Conservation (phyloP, 2,329 filamentous ascomycete genomes). For the Ophiostoma sp. region DNA sequence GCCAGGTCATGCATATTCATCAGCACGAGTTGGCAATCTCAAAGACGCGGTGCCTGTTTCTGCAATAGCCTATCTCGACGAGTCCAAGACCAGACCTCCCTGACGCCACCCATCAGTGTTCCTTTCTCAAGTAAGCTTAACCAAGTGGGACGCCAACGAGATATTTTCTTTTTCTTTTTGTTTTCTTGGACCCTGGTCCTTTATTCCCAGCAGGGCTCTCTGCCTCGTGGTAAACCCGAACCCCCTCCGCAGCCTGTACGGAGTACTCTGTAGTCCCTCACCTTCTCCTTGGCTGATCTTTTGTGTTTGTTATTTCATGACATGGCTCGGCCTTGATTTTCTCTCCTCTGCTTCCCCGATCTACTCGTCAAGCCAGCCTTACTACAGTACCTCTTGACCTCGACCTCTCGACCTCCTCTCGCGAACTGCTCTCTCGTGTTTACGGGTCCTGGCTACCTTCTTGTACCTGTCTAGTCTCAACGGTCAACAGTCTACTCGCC, state of each 20-base stretch:
- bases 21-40: background rate
- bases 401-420: background rate
- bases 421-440: background rate
- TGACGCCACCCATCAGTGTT: background rate
- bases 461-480: background rate
- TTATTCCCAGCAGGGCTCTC: background rate
- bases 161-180: constrained; percentile 15
- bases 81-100: background rate
- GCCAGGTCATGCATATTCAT: background rate
- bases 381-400: background rate
- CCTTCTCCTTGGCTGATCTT: background rate
- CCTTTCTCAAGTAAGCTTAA: constrained; percentile 11
- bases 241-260: background rate
- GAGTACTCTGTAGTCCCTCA: too few species aligned
- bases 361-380: background rate
- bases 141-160: constrained; percentile 19
- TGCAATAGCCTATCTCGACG: background rate
- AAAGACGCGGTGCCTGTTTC: background rate
- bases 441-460: background rate
- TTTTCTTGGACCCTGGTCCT: constrained; percentile 13
- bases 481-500: background rate
- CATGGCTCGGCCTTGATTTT: background rate
- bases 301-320: background rate
- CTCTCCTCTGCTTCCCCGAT: background rate
- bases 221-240: background rate